Percentiles rank a stretch among this genome's conserved stretches.
These are phyloP conservation scores for Schwanniomyces vanrijiae DNA, from an alignment of 805 yeast genomes.

Conservation along the genomic window DNA sequence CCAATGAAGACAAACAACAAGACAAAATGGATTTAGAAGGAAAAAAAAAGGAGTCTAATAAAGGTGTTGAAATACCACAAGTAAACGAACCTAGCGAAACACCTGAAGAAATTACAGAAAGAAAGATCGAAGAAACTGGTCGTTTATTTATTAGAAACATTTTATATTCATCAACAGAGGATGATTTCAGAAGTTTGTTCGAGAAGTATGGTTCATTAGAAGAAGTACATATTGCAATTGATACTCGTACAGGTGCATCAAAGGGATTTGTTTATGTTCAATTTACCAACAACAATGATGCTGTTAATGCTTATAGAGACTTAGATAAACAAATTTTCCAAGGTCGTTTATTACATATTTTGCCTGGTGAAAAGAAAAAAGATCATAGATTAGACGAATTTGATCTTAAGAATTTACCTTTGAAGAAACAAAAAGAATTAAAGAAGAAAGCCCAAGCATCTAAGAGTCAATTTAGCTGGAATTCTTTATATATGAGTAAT, in stretches of 20 bases:
- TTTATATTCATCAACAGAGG: conserved; percentile 73
- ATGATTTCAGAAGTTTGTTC: conserved; percentile 70
- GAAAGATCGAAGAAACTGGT: conserved; percentile 64
- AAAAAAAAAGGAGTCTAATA: conserved; percentile 8
- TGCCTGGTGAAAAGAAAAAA: conserved; percentile 82
- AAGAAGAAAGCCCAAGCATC: conserved; percentile 83
- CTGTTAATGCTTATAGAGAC: conserved; percentile 68
- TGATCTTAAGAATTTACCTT: conserved; percentile 85
- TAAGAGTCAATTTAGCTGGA: conserved; percentile 90
- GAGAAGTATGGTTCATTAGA: conserved; percentile 66
- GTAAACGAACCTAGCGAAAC: conserved; percentile 16
- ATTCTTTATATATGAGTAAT: conserved; percentile 82
- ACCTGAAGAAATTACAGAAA: conserved; percentile 48
- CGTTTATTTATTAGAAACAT: conserved; percentile 88
- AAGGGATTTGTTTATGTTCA: conserved; percentile 91
- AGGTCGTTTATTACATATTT: conserved; percentile 86
- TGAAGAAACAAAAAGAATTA: conserved; percentile 86
- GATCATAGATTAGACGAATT: conserved; percentile 85
- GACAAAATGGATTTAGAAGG: background rate
- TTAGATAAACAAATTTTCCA: conserved; percentile 90
- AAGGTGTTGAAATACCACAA: background rate
- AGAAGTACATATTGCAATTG: conserved; percentile 92
- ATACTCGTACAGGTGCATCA: conserved; percentile 83
- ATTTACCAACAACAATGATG: conserved; percentile 67
- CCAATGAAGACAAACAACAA: conserved; percentile 11